Evolutionary conservation across 2,329 filamentous ascomycete genomes (phyloP).

Genomic region (Pseudogymnoascus sp.): DNA sequence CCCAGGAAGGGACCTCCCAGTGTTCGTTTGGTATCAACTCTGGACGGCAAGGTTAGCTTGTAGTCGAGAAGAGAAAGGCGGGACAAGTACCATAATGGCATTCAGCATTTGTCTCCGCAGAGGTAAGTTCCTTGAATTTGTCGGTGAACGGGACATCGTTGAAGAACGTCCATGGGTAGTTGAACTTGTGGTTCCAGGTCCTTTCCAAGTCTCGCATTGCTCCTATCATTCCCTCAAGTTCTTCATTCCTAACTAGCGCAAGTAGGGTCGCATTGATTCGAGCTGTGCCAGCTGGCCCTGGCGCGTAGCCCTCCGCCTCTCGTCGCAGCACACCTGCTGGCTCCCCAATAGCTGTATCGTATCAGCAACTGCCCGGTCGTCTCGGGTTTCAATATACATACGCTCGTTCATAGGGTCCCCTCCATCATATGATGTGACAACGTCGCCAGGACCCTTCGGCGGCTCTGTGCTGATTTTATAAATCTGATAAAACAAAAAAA

Average conservation of each 20-base stretch:
- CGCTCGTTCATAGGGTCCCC: constrained; percentile 82
- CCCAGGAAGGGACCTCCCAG: constrained; percentile 89
- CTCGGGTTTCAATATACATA: constrained; percentile 40
- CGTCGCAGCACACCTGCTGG: constrained; percentile 70
- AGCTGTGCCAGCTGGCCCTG: constrained; percentile 65
- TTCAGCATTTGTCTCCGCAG: constrained; percentile 78
- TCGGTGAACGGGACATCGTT: constrained; percentile 91
- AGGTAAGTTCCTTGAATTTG: constrained; percentile 81
- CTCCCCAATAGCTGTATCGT: constrained; percentile 64
- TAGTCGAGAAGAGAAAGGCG: constrained; percentile 14
- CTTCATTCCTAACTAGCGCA: constrained; percentile 85
- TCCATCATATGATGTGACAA: constrained; percentile 53
- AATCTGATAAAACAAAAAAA: constrained; percentile 72
- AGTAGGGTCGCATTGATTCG: constrained; percentile 92
- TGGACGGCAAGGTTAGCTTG: constrained; percentile 30
- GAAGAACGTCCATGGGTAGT: constrained; percentile 99
- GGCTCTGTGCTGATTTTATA: constrained; percentile 48
- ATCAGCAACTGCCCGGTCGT: constrained; percentile 2
- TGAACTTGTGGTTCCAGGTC: constrained; percentile 98
- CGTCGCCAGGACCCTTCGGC: constrained; percentile 35
- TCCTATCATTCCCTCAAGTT: constrained; percentile 73
- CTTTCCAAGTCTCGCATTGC: constrained; percentile 88
- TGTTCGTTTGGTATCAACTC: constrained; percentile 90
- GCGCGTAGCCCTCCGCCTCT: constrained; percentile 68
- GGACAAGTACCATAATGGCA: constrained; percentile 65